phyloP scores from a whole-genome alignment of 306 rosid species.

The Rosa chinensis region DNA sequence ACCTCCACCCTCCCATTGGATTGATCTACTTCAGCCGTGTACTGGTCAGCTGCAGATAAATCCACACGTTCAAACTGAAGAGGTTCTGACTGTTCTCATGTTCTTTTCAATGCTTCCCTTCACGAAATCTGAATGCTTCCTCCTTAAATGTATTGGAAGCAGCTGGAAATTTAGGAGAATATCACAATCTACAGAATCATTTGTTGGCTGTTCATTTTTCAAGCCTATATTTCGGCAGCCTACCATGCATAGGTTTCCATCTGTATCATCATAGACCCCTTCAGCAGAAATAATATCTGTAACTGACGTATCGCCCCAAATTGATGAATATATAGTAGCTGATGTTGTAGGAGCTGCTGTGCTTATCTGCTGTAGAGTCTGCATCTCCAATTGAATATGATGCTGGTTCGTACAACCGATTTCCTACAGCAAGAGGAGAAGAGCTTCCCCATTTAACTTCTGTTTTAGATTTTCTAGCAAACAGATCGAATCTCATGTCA shows the following conservation, averaged over 20 bases:
- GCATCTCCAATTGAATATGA: too few relatives aligned
- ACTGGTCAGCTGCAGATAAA: conserved; percentile 28
- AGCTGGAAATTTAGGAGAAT: conserved; percentile 50
- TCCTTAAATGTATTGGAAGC: conserved; percentile 23
- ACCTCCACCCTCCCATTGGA: conserved; percentile 49
- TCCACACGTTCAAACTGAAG: conserved; percentile 43
- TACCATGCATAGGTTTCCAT: conserved; percentile 64
- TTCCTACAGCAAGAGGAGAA: not conserved
- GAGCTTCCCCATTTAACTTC: not conserved
- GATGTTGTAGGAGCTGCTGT: too few relatives aligned
- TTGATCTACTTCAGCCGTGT: not conserved
- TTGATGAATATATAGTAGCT: too few relatives aligned
- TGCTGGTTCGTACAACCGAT: conserved; percentile 5
- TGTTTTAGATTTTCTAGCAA: not conserved
- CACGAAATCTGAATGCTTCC: conserved; percentile 8
- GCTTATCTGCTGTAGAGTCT: too few relatives aligned
- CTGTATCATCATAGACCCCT: conserved; percentile 54
- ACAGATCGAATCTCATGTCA: not conserved
- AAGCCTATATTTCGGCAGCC: conserved; percentile 45
- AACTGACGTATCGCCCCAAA: not conserved
- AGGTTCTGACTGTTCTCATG: conserved; percentile 34
- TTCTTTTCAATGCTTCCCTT: conserved; percentile 55
- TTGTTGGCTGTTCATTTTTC: not conserved
- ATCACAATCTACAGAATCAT: conserved; percentile 45
- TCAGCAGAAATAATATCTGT: conserved; percentile 40